A percentile compares a stretch with the other conserved stretches of the same genome.
phyloP scores from a whole-genome alignment of 1,139 yeast genomes.

The Magnusiomyces clavatus region DNA sequence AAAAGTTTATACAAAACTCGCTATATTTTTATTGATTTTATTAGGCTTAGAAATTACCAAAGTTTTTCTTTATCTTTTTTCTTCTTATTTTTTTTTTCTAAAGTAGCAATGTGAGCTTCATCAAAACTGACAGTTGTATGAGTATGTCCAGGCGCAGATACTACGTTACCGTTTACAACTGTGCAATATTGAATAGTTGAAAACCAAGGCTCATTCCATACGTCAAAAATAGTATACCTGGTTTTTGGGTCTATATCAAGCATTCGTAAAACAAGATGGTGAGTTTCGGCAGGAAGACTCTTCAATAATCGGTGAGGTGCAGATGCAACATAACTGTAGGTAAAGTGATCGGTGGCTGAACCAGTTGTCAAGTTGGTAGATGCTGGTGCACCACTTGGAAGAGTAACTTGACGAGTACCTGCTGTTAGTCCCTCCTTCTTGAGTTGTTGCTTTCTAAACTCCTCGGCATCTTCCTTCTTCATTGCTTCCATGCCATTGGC shows the following conservation, averaged over 20 bases:
- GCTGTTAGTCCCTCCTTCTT: not conserved
- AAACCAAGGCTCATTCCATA: constrained; percentile 76
- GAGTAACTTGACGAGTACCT: constrained; percentile 5
- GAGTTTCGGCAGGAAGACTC: constrained; percentile 31
- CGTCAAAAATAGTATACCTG: constrained; percentile 76
- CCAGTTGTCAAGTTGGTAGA: constrained; percentile 3
- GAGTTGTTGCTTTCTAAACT: not conserved
- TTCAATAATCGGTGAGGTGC: constrained; percentile 30
- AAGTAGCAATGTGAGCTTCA: constrained; percentile 90
- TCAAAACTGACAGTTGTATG: constrained; percentile 89
- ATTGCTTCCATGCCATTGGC: constrained; percentile 33
- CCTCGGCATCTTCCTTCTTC: constrained; percentile 2
- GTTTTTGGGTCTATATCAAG: constrained; percentile 30
- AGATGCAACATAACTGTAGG: constrained; percentile 11
- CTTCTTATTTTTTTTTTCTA: constrained; percentile 52
- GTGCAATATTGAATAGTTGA: constrained; percentile 47
- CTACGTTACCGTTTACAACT: constrained; percentile 26
- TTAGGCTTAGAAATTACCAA: constrained; percentile 24
- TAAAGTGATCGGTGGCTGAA: constrained; percentile 12
- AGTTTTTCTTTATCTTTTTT: constrained; percentile 33
- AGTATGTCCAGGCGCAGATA: constrained; percentile 46
- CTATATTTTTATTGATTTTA: no score
- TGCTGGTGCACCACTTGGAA: constrained; percentile 10
- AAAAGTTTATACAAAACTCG: not conserved
- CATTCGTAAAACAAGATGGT: constrained; percentile 29